Conservation (phyloP, 768 basidiomycete genomes). For the Leccinum disarticulatum region DNA sequence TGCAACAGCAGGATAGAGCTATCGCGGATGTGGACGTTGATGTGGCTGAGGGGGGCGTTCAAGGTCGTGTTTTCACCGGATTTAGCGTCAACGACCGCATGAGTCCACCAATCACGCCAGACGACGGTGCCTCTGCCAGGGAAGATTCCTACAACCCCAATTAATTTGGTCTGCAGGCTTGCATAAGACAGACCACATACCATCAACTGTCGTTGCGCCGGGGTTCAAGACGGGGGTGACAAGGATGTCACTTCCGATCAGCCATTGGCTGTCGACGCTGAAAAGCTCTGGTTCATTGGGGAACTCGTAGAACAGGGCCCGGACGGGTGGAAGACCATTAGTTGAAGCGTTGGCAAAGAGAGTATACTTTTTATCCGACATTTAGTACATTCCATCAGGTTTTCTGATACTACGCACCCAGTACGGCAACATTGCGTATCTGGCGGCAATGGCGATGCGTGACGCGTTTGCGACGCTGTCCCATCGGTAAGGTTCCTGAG, state of each 20-base stretch:
- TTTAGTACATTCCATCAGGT: neutral
- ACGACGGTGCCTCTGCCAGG: conserved; percentile 56
- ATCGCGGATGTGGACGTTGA: conserved; percentile 73
- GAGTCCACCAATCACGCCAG: conserved; percentile 78
- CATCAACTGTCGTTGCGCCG: conserved; percentile 65
- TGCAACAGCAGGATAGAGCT: conserved; percentile 68
- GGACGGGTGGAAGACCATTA: conserved; percentile 66
- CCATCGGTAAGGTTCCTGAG: conserved; percentile 82
- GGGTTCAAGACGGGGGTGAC: conserved; percentile 75
- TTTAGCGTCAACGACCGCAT: conserved; percentile 49
- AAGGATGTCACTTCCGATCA: conserved; percentile 68
- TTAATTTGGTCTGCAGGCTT: neutral
- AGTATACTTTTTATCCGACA: conserved; percentile 48
- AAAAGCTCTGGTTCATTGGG: conserved; percentile 67
- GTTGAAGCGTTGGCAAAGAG: conserved; percentile 39
- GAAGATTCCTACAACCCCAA: conserved; percentile 49
- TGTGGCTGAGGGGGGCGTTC: conserved; percentile 71
- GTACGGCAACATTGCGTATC: conserved; percentile 75
- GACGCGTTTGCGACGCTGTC: conserved; percentile 78
- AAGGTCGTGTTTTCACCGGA: conserved; percentile 48
- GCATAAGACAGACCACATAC: conserved; percentile 33
- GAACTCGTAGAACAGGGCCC: conserved; percentile 79
- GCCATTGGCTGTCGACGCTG: conserved; percentile 63
- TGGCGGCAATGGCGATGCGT: conserved; percentile 67
- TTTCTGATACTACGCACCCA: conserved; percentile 52